Conservation (phyloP, 768 basidiomycete genomes). For the Russula sp. region DNA sequence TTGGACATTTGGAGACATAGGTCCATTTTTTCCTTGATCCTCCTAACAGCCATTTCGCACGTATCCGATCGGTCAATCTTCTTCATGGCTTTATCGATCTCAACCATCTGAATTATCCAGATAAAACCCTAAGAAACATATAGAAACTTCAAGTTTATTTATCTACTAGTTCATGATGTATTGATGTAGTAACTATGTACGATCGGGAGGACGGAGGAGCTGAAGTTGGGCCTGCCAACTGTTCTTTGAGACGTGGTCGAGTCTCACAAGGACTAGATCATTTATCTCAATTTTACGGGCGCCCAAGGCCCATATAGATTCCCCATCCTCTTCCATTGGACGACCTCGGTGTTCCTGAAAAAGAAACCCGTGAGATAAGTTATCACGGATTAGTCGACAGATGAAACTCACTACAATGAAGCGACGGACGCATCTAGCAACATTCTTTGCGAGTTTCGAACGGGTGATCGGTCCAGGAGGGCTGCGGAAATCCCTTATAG, state of each 20-base stretch:
- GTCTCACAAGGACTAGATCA: constrained; percentile 69
- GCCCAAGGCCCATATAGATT: constrained; percentile 61
- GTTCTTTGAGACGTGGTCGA: constrained; percentile 80
- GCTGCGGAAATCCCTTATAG: constrained; percentile 75
- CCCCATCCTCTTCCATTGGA: constrained; percentile 60
- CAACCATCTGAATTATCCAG: no score
- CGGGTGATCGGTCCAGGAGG: constrained; percentile 76
- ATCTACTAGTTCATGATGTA: no score
- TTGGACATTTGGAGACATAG: no score
- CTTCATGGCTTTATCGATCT: no score
- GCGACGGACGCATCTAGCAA: constrained; percentile 69
- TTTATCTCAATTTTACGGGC: constrained; percentile 53
- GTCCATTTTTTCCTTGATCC: no score
- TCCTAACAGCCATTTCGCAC: no score
- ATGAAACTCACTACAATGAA: constrained; percentile 54
- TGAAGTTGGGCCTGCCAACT: constrained; percentile 82
- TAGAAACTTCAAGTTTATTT: no score
- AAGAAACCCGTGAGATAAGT: background rate
- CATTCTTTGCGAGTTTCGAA: constrained; percentile 73
- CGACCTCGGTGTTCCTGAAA: constrained; percentile 48
- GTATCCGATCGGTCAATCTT: no score
- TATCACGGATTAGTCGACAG: background rate
- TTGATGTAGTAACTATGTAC: no score
- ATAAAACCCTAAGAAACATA: no score
- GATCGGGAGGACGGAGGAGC: constrained; percentile 35